These are phyloP conservation scores for Zymoseptoria ardabiliae DNA, from an alignment of 2,329 filamentous ascomycete species.

Conservation along the genomic window DNA sequence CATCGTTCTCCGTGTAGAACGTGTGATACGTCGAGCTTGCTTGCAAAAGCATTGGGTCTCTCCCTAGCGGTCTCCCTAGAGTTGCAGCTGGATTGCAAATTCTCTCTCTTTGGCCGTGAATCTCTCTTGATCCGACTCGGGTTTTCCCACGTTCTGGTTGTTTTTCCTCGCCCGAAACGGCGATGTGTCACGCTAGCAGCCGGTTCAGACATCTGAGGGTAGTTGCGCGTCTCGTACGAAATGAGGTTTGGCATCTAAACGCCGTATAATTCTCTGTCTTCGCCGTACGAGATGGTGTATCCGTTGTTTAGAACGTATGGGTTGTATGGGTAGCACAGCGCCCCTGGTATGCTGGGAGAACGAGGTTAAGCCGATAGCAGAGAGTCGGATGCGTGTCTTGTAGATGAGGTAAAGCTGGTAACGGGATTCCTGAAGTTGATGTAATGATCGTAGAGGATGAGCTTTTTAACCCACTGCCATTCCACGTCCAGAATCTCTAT, in stretches of 20 bases:
- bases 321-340: constrained; percentile 23
- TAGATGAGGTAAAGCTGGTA: constrained; percentile 97
- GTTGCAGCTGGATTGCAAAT: too few relatives aligned
- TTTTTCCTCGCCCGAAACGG: too few relatives aligned
- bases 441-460: constrained; percentile 96
- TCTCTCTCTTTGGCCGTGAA: too few relatives aligned
- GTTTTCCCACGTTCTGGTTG: too few relatives aligned
- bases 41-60: too few relatives aligned
- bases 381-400: constrained; percentile 99
- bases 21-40: too few relatives aligned
- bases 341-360: constrained; percentile 46
- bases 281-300: constrained; percentile 28
- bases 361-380: constrained; percentile 93
- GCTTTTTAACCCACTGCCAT: constrained; percentile 98
- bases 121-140: too few relatives aligned
- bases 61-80: too few relatives aligned
- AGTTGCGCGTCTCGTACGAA: constrained; percentile 29
- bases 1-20: too few relatives aligned
- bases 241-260: constrained; percentile 28
- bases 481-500: constrained; percentile 99
- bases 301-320: constrained; percentile 18
- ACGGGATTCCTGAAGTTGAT: constrained; percentile 87
- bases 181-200: too few relatives aligned
- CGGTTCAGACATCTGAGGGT: constrained; percentile 24
- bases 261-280: constrained; percentile 27